Base-by-base conservation (phyloP, 768 basidiomycete genomes). In the Albatrellus ellisii region DNA sequence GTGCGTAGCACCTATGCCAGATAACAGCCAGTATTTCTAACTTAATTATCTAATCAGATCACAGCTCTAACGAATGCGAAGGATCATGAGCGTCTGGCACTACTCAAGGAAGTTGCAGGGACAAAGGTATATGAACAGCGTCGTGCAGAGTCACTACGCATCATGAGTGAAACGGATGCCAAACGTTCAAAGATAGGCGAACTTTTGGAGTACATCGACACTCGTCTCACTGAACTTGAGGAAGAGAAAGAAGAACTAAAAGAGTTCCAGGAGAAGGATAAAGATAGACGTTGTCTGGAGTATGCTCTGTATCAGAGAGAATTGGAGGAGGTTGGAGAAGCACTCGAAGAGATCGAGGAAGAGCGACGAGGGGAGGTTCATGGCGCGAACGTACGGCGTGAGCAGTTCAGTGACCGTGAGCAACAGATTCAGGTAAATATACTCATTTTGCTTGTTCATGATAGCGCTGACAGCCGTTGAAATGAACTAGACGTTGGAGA, bases 61-160 rank as follows among this genome's bases (percentile, higher is more conserved):
- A 98, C 94, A 0, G 79, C 87, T 17, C 67, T 99, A 10, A 99
- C 94, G 6, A 99, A 98, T 49, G 92, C 92, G 18, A 95, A 95
- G 59, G 95, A 99, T 54, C 77, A 80, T 38, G 94, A 99, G 58
- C 75, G 95, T 2, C 71, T 99, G 4, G 78, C 86, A 0, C 70
- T 99, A n/a, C 67, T 99, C 35, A 98, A 99, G 56, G 95, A 99
- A 60, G 92, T 99, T 0, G 95, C 94, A 0, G 95, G 95, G 3
- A 99, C 95, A 0, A 90, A 95, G 52, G 90, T 98, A 1, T 99
- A 99, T 55, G 95, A 99, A 62, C 85, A 94, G 55, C 79, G 92
- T 36, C 75, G 94, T 12, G 51, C 83, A 0, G 95, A 99, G 57
- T 91, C 87, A 4, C 66, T 92, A n/a, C 79, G 86, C 41, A 91